phyloP scores from a whole-genome alignment of 164 flowering plant genomes.

The Warburgia ugandensis region DNA sequence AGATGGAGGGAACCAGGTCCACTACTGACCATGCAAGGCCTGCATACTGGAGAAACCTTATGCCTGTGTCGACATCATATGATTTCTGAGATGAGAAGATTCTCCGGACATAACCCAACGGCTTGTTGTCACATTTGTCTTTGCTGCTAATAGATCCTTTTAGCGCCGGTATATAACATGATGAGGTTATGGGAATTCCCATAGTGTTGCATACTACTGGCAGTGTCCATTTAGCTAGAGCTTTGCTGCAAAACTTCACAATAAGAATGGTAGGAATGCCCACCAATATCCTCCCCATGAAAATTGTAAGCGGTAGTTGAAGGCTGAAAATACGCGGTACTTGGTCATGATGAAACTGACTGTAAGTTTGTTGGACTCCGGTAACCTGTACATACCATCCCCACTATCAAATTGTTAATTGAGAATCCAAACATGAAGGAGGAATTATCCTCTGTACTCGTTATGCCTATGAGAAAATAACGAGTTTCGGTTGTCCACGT shows the following conservation, averaged over 20 bases:
- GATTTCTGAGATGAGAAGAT: constrained; percentile 42
- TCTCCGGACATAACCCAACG: constrained; percentile 53
- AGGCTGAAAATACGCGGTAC: constrained; percentile 59
- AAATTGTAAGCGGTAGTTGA: constrained; percentile 39
- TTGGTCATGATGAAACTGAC: constrained; percentile 86
- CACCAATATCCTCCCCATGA: constrained; percentile 56
- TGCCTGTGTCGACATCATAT: constrained; percentile 91
- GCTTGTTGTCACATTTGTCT: constrained; percentile 31
- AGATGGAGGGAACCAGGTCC: constrained; percentile 82
- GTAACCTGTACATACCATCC: constrained; percentile 87
- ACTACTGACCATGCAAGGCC: constrained; percentile 99
- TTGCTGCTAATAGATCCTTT: constrained; percentile 26
- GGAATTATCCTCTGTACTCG: too few species aligned
- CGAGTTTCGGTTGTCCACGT: too few species aligned
- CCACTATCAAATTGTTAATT: too few species aligned
- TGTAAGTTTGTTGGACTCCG: constrained; percentile 84
- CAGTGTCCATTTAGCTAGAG: constrained; percentile 80
- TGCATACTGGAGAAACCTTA: constrained; percentile 85
- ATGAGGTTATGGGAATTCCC: constrained; percentile 78
- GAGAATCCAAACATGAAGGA: too few species aligned
- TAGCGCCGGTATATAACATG: constrained; percentile 57
- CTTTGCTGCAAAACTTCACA: constrained; percentile 90
- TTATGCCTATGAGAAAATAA: too few species aligned
- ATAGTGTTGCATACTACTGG: constrained; percentile 63
- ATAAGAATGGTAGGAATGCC: constrained; percentile 86